Base-by-base conservation (phyloP, 495 filamentous ascomycete species). In the Beverwykella pulmonaria region DNA sequence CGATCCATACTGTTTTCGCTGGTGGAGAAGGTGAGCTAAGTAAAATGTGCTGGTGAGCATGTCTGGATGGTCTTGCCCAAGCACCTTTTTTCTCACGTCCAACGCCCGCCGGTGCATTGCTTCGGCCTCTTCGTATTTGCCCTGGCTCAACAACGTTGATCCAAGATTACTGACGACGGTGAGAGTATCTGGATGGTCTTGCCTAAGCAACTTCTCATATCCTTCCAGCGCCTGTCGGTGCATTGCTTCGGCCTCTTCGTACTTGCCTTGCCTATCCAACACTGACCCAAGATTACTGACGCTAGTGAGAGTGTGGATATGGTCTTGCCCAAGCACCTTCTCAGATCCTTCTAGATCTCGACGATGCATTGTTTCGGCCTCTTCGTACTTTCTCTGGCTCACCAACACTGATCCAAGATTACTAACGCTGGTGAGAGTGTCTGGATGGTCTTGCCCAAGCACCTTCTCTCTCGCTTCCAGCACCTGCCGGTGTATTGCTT, bases 371-470 rank as follows among this genome's bases (percentile, higher is more conserved):
- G 4, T 4, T 49, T 60, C 39, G 14, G 57, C 57, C 22, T 60
- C 39, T 20, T 60, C 41, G 39, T 25, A 47, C 4, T 26, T 19
- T 1, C 57, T 36, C 26, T 49, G 39, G 3, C 17, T 29, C 15
- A 4, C 3, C 14, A 19, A 49, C 22, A 32, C 44, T 19, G 23
- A 60, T n/a, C 39, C 57, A n/a, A 60, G 57, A 36, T 49, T 60
- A 25, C 4, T 26, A 8, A 60, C 10, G 39, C 36, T 49, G 57
- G 57, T 49, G 7, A 60, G 57, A 20, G 57, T 60, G 20, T 4
- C 3, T 20, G 57, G 57, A 25, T 60, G 5, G 5, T 60, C 57
- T 3, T 4, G 15, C 39, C 57, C 57, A 49, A 60, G 57, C 25
- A 22, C 25, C 36, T 26, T 49, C 57, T 60, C 44, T 12, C n/a